Evolutionary conservation across 1,284 basidiomycete genomes (phyloP).

Genomic region (Hemileia vastatrix): DNA sequence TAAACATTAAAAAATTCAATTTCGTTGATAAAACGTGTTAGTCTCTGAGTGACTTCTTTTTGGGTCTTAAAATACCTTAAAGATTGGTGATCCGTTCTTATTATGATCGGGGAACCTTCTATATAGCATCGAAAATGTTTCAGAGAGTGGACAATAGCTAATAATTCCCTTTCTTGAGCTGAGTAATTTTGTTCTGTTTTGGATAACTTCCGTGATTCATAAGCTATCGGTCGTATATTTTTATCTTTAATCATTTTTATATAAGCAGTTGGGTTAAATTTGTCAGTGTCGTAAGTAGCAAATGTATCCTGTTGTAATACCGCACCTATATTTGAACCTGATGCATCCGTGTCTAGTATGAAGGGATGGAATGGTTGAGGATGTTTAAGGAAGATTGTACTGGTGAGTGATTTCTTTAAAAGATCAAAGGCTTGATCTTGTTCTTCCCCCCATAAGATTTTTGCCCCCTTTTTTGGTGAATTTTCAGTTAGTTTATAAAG

Average conservation of each 20-base stretch:
- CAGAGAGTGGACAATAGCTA: constrained; percentile 3
- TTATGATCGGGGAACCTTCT: constrained; percentile 1
- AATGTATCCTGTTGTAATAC: constrained; percentile 8
- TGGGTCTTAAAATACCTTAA: constrained; percentile 10
- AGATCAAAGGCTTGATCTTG: neutral
- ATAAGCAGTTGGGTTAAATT: neutral
- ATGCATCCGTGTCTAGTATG: neutral
- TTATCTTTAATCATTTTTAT: neutral
- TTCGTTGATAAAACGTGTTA: neutral
- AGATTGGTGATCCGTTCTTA: constrained; percentile 1
- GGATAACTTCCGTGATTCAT: constrained; percentile 7
- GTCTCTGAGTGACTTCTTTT: neutral
- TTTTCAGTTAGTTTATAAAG: neutral
- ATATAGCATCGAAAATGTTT: constrained; percentile 1
- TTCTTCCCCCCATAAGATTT: neutral
- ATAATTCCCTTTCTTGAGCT: constrained; percentile 4
- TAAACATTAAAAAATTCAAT: constrained; percentile 1
- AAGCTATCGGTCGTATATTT: neutral
- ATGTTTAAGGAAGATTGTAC: neutral
- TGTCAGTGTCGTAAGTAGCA: neutral
- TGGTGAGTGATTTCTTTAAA: neutral
- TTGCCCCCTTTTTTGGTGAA: neutral
- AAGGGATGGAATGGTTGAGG: constrained; percentile 4
- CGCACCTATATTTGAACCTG: constrained; percentile 3
- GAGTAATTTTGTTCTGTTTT: constrained; percentile 2